Base-by-base conservation (phyloP, 306 rosid species). In the Crotalaria pallida region DNA sequence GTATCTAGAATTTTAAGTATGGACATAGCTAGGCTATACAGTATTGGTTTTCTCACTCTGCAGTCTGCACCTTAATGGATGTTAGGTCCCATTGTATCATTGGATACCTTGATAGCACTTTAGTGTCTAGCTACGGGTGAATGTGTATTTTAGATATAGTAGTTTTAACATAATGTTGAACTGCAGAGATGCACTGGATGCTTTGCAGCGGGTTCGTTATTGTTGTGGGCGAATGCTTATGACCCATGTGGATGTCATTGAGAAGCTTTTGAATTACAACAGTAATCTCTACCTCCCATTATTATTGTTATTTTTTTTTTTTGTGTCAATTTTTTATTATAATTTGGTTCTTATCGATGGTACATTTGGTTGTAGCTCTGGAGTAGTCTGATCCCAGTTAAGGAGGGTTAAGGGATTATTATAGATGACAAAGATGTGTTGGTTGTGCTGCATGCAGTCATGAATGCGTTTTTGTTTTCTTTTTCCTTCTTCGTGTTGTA, bases 231-330 rank as follows among this genome's bases (percentile, higher is more conserved):
- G 97, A 18, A 94, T 91, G 99, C 97, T 94, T 56, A 91, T 94
- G 99, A 94, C 99, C 44, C 97, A 91, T 45, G 99, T 91, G 24
- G 99, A 94, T 61, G 96, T 94, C 73, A 91, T 94, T 33, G 97
- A 94, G 85, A 94, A 94, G 92, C 92, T 91, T 75, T 85, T 94
- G 68, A 91, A 94, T 82, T 94, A 91, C 91, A 94, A 91, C 23
- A 67, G 97, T 94, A 86, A 86, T 31, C 18, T 19, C 59, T 65
- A 47, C 24, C 41, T 31, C 73, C 50, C 74, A 65, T 41, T 51
- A 10, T 73, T 17, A 6, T 41, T 10, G 17, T 2, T n/a, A n/a
- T n/a, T 24, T n/a, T n/a, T n/a, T n/a, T 40, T 12, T 0, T 73
- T 12, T 56, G 31, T 73, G 17, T 36, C 36, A 29, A 24, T 34